phyloP scores from a whole-genome alignment of 352 stramenopile species.

The Phytophthora tentaculata region DNA sequence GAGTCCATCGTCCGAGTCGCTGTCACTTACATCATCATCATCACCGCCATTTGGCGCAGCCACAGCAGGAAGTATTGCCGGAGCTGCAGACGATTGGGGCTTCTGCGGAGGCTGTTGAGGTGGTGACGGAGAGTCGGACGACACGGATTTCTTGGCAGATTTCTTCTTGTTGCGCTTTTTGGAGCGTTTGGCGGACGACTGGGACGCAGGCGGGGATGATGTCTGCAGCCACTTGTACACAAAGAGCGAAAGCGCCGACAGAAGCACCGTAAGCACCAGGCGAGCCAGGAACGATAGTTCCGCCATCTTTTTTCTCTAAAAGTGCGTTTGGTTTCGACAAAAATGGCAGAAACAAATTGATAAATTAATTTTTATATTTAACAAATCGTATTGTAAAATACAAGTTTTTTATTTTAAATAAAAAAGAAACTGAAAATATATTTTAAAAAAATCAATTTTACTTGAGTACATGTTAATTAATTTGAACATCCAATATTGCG shows the following conservation, averaged over 20 bases:
- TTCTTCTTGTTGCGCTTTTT: constrained; percentile 65
- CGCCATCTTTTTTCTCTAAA: constrained; percentile 27
- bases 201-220: background rate
- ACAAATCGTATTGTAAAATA: too few relatives aligned
- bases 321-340: background rate
- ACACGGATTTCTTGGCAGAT: constrained; percentile 39
- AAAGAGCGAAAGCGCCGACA: constrained; percentile 44
- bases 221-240: constrained; percentile 49
- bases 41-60: constrained; percentile 5
- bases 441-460: too few relatives aligned
- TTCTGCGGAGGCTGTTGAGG: constrained; percentile 9
- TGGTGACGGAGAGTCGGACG: constrained; percentile 13
- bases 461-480: too few relatives aligned
- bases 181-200: constrained; percentile 13
- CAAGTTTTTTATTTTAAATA: too few relatives aligned
- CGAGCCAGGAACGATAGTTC: constrained; percentile 47
- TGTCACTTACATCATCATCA: constrained; percentile 43
- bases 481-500: too few relatives aligned
- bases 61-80: constrained; percentile 3
- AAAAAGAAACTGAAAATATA: too few relatives aligned
- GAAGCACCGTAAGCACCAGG: constrained; percentile 49
- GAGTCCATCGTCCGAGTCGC: constrained; percentile 65
- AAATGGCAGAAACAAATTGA: too few relatives aligned
- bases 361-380: too few relatives aligned
- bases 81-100: constrained; percentile 1